Evolutionary conservation across 2,329 filamentous ascomycete genomes (phyloP).

Genomic region (Tolypocladium tropicale): DNA sequence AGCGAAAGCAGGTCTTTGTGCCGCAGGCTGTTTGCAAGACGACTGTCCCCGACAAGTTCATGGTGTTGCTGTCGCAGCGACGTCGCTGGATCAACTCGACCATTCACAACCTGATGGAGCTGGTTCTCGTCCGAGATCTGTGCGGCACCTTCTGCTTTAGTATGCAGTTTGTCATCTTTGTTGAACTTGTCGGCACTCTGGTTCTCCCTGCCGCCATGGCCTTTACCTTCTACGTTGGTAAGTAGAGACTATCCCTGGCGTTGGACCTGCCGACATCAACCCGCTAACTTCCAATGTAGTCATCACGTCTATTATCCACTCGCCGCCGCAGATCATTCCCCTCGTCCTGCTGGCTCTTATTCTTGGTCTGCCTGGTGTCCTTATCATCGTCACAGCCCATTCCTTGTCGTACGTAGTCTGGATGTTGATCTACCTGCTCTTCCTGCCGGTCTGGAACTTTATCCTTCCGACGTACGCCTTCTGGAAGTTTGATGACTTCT

Average conservation of each 20-base stretch:
- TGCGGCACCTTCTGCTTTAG: constrained; percentile 99
- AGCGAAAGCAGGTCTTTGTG: constrained; percentile 97
- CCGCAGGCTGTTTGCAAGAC: constrained; percentile 99
- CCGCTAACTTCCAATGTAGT: constrained; percentile 36
- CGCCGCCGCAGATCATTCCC: constrained; percentile 75
- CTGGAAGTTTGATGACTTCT: constrained; percentile 99
- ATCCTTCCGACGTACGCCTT: constrained; percentile 87
- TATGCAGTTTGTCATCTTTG: constrained; percentile 97
- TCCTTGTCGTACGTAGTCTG: constrained; percentile 85
- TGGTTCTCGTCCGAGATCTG: constrained; percentile 87
- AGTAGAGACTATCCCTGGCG: constrained; percentile 26
- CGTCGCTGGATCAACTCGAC: constrained; percentile 99
- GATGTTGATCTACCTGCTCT: constrained; percentile 94
- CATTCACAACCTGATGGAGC: constrained; percentile 96
- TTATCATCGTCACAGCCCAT: constrained; percentile 90
- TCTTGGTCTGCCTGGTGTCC: constrained; percentile 80
- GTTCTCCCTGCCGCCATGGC: constrained; percentile 93
- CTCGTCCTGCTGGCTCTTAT: constrained; percentile 83
- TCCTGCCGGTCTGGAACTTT: constrained; percentile 96
- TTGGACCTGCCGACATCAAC: background rate
- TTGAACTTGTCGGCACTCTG: constrained; percentile 88
- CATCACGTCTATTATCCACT: constrained; percentile 72
- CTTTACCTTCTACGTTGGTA: constrained; percentile 93
- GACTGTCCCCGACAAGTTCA: constrained; percentile 86
- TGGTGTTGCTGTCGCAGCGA: constrained; percentile 84